These are phyloP conservation scores for Panicum virgatum DNA, from an alignment of 202 grass and related monocot species.

Conservation along the genomic window DNA sequence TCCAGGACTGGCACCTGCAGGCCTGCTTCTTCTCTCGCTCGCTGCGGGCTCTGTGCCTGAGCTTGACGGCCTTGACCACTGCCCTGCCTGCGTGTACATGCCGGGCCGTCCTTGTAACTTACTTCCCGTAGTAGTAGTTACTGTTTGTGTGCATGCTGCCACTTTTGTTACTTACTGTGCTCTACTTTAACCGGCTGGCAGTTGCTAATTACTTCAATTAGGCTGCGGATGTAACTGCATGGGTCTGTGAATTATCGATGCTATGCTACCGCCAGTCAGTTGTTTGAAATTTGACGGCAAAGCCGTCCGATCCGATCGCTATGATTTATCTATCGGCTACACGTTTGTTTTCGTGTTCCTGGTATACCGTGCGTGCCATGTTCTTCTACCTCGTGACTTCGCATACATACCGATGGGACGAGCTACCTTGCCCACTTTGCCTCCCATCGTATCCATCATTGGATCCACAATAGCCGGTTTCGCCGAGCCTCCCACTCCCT, in stretches of 20 bases:
- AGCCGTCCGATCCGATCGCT: not conserved
- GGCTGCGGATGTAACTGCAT: not conserved
- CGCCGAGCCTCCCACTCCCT: no score
- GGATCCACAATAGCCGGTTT: no score
- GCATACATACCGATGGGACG: no score
- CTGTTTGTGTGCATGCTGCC: not conserved
- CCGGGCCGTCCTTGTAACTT: not conserved
- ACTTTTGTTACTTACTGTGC: not conserved
- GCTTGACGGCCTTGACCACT: not conserved
- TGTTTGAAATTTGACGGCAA: no score
- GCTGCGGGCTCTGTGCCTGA: no score
- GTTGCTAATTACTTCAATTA: not conserved
- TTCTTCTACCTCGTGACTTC: not conserved
- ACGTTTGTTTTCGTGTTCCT: not conserved
- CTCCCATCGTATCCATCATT: no score
- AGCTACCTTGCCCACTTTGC: no score
- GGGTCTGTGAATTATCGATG: not conserved
- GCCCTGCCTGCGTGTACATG: slow-evolving; percentile 1
- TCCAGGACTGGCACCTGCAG: not conserved
- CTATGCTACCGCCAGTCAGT: no score
- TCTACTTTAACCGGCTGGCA: not conserved
- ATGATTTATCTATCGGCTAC: not conserved
- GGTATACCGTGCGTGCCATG: not conserved
- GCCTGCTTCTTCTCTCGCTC: no score
- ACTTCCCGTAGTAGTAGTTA: not conserved